These are phyloP conservation scores for Aeminium ludgeri DNA, from an alignment of 495 filamentous ascomycete species.

Conservation along the genomic window DNA sequence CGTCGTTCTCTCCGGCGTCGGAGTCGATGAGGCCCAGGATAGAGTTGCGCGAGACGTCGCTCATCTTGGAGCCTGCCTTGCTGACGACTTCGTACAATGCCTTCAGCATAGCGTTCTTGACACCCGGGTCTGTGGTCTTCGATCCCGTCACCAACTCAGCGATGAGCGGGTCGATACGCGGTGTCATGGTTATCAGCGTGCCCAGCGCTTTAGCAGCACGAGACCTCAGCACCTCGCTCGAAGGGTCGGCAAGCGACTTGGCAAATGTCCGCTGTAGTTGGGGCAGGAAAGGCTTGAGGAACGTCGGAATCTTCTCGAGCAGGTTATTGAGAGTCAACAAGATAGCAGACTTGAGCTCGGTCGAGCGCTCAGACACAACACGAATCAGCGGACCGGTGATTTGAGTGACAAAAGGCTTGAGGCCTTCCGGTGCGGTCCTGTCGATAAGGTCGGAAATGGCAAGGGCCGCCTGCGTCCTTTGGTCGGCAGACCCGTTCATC, in stretches of 20 bases:
- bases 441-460: slow-evolving; percentile 93
- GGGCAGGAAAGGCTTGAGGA: slow-evolving; percentile 90
- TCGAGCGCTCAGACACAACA: slow-evolving; percentile 87
- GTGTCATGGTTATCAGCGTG: slow-evolving; percentile 89
- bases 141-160: slow-evolving; percentile 82
- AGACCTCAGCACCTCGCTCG: slow-evolving; percentile 72
- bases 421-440: slow-evolving; percentile 60
- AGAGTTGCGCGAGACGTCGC: slow-evolving; percentile 63
- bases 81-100: slow-evolving; percentile 90
- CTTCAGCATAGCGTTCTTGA: slow-evolving; percentile 93
- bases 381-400: slow-evolving; percentile 95
- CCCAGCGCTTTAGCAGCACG: slow-evolving; percentile 91
- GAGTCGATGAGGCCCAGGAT: slow-evolving; percentile 77
- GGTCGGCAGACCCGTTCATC: slow-evolving; percentile 85
- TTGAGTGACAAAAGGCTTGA: slow-evolving; percentile 89
- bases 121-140: slow-evolving; percentile 73
- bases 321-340: slow-evolving; percentile 86
- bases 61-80: slow-evolving; percentile 89
- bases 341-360: slow-evolving; percentile 90
- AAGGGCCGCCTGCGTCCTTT: slow-evolving; percentile 77
- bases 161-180: slow-evolving; percentile 83
- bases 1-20: slow-evolving; percentile 47
- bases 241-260: slow-evolving; percentile 80
- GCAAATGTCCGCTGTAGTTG: slow-evolving; percentile 95
- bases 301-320: slow-evolving; percentile 87